Percentiles rank a stretch among this genome's conserved stretches.
Evolutionary conservation across 306 rosid species (phyloP).

Genomic region (Morella rubra): DNA sequence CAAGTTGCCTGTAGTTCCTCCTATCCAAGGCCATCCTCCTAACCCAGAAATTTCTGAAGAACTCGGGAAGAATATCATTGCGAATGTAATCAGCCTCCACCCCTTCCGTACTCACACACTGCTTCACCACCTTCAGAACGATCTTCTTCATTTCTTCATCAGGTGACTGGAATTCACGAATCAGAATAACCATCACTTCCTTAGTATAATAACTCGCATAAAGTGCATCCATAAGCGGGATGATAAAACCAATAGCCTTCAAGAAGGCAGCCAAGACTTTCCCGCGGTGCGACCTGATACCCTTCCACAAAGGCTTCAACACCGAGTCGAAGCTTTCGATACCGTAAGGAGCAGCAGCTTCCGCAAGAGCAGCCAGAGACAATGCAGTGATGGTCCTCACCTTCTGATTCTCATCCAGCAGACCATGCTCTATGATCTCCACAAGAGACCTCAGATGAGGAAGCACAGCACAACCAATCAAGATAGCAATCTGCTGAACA

Average conservation of each 20-base stretch:
- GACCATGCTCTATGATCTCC: constrained; percentile 86
- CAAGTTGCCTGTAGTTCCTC: constrained; percentile 88
- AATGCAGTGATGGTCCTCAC: constrained; percentile 92
- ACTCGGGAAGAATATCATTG: constrained; percentile 80
- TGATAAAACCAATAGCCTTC: constrained; percentile 92
- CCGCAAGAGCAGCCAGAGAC: constrained; percentile 96
- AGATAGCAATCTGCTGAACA: constrained; percentile 97
- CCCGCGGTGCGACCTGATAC: constrained; percentile 94
- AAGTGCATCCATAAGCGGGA: constrained; percentile 89
- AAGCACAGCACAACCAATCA: constrained; percentile 90
- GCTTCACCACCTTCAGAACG: constrained; percentile 93
- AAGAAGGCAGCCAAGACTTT: constrained; percentile 93
- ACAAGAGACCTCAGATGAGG: constrained; percentile 90
- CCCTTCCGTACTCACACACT: constrained; percentile 95
- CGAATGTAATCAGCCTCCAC: constrained; percentile 87
- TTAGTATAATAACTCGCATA: constrained; percentile 94
- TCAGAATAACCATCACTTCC: constrained; percentile 90
- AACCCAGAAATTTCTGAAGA: constrained; percentile 91
- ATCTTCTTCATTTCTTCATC: constrained; percentile 99
- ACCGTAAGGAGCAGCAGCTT: constrained; percentile 97
- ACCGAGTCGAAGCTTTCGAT: constrained; percentile 96
- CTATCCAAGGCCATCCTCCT: constrained; percentile 97
- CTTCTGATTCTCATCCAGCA: constrained; percentile 92
- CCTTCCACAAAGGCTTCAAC: constrained; percentile 92
- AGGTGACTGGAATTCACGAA: constrained; percentile 94